Percentiles rank a stretch among this genome's conserved stretches.
Evolutionary conservation across 2,329 filamentous ascomycete genomes (phyloP).

Genomic region (Nannizziopsis barbatae): DNA sequence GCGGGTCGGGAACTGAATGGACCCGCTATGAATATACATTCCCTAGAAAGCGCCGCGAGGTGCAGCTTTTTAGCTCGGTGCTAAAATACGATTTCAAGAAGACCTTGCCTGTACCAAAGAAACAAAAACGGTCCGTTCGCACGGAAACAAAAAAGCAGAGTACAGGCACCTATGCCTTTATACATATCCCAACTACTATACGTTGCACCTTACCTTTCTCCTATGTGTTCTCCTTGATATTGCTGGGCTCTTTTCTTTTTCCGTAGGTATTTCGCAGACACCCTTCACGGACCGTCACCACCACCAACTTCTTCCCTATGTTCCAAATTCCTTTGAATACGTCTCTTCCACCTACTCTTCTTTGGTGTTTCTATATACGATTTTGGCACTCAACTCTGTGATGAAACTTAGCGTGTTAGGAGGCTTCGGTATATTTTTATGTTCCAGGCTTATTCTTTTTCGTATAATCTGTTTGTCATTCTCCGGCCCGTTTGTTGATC

Average conservation of each 20-base stretch:
- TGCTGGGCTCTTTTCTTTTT: background rate
- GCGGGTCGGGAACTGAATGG: background rate
- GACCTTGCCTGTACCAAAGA: conserved; percentile 4
- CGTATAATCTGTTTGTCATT: background rate
- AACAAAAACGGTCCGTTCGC: conserved; percentile 11
- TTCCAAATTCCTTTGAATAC: background rate
- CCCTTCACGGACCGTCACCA: conserved; percentile 9
- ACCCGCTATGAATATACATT: background rate
- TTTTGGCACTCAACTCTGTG: conserved; percentile 10
- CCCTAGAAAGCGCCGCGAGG: conserved; percentile 12
- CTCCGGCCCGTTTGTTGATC: background rate
- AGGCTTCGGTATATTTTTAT: conserved; percentile 2
- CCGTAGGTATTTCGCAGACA: conserved; percentile 8
- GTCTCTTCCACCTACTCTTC: background rate
- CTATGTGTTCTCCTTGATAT: background rate
- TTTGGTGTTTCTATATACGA: conserved; percentile 4
- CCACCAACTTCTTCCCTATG: conserved; percentile 1
- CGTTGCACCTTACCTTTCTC: conserved; percentile 10
- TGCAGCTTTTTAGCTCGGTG: conserved; percentile 6
- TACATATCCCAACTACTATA: conserved; percentile 14
- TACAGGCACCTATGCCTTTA: too few species aligned
- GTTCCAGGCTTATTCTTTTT: background rate
- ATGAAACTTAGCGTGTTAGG: conserved; percentile 6
- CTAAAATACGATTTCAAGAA: conserved; percentile 3
- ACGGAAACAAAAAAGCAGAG: conserved; percentile 1